Conservation (phyloP, 306 rosid species). For the Rosa chinensis region DNA sequence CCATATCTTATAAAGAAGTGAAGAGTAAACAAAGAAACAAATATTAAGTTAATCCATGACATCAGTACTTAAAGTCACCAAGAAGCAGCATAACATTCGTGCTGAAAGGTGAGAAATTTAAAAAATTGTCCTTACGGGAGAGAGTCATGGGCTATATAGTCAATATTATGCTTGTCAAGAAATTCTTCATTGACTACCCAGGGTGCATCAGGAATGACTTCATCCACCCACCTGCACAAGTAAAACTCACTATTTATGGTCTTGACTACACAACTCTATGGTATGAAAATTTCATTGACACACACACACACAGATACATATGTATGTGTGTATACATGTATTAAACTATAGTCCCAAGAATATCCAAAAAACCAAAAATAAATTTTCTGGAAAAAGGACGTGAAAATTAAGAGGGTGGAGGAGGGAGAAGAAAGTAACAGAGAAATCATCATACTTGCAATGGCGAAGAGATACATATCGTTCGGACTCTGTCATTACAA, state of each 20-base stretch:
- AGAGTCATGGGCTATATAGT: no score
- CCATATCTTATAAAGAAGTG: slow-evolving; percentile 1
- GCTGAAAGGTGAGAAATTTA: neutral
- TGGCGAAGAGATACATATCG: slow-evolving; percentile 96
- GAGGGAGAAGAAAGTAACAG: neutral
- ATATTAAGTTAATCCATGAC: slow-evolving; percentile 1
- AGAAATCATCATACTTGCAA: slow-evolving; percentile 66
- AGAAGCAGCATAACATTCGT: neutral
- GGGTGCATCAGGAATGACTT: no score
- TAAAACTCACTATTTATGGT: neutral
- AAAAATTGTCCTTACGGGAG: slow-evolving; percentile 42
- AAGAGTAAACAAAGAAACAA: neutral
- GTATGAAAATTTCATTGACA: neutral
- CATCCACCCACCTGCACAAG: slow-evolving; percentile 74
- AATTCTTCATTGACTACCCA: no score
- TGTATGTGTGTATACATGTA: neutral
- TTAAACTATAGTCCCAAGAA: neutral
- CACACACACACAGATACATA: no score
- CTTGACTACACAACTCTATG: slow-evolving; percentile 9
- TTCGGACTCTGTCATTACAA: slow-evolving; percentile 89
- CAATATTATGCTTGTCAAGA: no score
- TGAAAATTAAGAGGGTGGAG: neutral
- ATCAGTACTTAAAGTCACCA: neutral
- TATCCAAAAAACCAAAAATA: neutral
- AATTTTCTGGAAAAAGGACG: neutral